Percentiles rank a stretch among this genome's conserved stretches.
phyloP scores from a whole-genome alignment of 345 rosid species.

The Cardamine chenopodiifolia region DNA sequence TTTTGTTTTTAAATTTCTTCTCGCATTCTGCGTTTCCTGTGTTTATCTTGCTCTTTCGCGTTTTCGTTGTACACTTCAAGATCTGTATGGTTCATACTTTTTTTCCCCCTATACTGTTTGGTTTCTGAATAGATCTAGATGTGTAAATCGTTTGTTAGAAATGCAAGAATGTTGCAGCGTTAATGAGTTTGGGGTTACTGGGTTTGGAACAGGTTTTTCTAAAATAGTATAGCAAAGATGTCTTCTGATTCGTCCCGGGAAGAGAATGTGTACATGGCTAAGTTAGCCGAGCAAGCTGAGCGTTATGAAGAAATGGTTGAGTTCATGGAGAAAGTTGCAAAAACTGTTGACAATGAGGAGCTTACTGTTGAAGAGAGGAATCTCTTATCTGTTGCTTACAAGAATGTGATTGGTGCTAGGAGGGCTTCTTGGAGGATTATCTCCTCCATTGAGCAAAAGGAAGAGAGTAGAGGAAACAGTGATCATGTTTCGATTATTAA shows the following conservation, averaged over 20 bases:
- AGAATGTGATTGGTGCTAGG: slow-evolving; percentile 96
- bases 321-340: slow-evolving; percentile 95
- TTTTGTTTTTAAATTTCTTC: background rate
- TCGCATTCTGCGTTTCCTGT: background rate
- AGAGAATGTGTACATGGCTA: slow-evolving; percentile 93
- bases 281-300: slow-evolving; percentile 97
- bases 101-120: too few species aligned
- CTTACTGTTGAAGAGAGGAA: slow-evolving; percentile 93
- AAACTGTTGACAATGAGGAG: slow-evolving; percentile 83
- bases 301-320: slow-evolving; percentile 98
- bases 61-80: slow-evolving; percentile 14
- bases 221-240: slow-evolving; percentile 54
- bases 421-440: slow-evolving; percentile 99
- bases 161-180: background rate
- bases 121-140: slow-evolving; percentile 33
- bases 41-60: background rate
- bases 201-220: background rate
- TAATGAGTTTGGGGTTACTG: background rate
- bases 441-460: slow-evolving; percentile 98
- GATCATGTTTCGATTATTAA: slow-evolving; percentile 77
- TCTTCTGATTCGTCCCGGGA: slow-evolving; percentile 73
- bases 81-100: slow-evolving; percentile 36
- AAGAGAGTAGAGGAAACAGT: slow-evolving; percentile 88
- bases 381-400: slow-evolving; percentile 93
- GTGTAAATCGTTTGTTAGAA: background rate